Base-by-base conservation (phyloP, 2,329 filamentous ascomycete species). In the Pseudogymnoascus sp. region DNA sequence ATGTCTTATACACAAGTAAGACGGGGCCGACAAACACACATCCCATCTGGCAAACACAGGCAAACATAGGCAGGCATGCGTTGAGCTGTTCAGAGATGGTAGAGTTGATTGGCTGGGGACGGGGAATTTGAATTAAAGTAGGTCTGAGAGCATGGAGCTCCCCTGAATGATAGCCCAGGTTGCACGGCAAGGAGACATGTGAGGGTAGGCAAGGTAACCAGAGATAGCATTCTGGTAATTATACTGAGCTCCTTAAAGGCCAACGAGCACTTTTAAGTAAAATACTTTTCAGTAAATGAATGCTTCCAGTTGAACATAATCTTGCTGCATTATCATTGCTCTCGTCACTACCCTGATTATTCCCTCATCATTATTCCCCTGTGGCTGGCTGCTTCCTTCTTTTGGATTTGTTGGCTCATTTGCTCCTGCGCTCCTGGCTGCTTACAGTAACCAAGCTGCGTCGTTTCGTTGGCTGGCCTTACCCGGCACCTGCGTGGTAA, bases 101-200 rank as follows among this genome's bases (percentile, higher is more conserved):
- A 26, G 2, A 8, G 45, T 10, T 51, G 45, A 51, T 51, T 51
- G 45, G 45, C 45, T 5, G 45, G 4, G 45, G 14, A 26, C n/a
- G 45, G 45, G 45, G 45, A 29, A 51, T 51, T 51, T 29, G 45
- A 29, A 51, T 51, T 51, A 51, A 51, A 51, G 45, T 51, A 51
- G 45, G 45, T 47, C 42, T 47, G 42, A 47, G 42, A 47, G 42
- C 42, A 21, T 47, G 42, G 42, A 47, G 42, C 42, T 47, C 42
- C 42, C 42, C 42, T 47, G 42, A 47, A 47, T 47, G 42, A 47
- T 47, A 47, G 42, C 42, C 42, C 26, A 6, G 42, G 21, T 47
- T 26, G 21, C 1, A 42, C 21, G 42, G 42, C 42, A 47, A 47
- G 42, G 42, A 26, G 39, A 11, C 42, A 47, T 47, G 42, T 47